Percentiles rank a stretch among this genome's conserved stretches.
Conservation (phyloP, 2,329 filamentous ascomycete genomes). For the Teratosphaeriaceae sp. region DNA sequence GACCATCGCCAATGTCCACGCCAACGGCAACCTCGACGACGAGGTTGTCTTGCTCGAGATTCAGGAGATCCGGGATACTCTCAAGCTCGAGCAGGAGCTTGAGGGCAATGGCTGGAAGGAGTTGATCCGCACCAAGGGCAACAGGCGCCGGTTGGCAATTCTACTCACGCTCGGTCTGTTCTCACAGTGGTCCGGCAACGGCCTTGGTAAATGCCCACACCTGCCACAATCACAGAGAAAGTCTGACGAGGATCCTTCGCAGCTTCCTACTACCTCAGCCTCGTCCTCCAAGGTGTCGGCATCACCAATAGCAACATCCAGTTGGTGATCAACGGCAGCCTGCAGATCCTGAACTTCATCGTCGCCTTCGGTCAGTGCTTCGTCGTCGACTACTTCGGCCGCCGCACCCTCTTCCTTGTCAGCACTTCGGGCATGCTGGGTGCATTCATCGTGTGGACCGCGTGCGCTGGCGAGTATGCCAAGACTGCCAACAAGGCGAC, state of each 20-base stretch:
- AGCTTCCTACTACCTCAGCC: constrained; percentile 36
- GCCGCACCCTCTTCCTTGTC: constrained; percentile 30
- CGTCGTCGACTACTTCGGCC: constrained; percentile 30
- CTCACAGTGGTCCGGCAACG: constrained; percentile 53
- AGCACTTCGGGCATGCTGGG: constrained; percentile 35
- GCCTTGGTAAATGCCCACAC: too few relatives aligned
- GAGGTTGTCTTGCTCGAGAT: constrained; percentile 44
- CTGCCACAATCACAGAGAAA: too few relatives aligned
- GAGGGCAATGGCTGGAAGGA: constrained; percentile 41
- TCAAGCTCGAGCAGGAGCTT: constrained; percentile 43
- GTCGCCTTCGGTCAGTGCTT: constrained; percentile 42
- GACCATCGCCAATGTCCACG: constrained; percentile 47
- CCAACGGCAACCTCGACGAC: constrained; percentile 39
- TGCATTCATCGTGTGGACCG: constrained; percentile 37
- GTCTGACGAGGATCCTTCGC: too few relatives aligned
- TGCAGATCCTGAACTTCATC: constrained; percentile 57
- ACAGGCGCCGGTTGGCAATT: constrained; percentile 49
- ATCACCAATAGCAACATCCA: constrained; percentile 31
- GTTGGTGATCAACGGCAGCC: constrained; percentile 38
- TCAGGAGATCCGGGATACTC: constrained; percentile 45
- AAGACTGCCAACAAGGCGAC: constrained; percentile 18
- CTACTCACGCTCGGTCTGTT: constrained; percentile 50
- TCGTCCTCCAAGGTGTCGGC: constrained; percentile 30
- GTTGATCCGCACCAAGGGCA: constrained; percentile 45
- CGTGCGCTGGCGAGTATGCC: constrained; percentile 20